Evolutionary conservation across 139 green algal species (phyloP).

Genomic region (Pseudopediastrum boryanum): DNA sequence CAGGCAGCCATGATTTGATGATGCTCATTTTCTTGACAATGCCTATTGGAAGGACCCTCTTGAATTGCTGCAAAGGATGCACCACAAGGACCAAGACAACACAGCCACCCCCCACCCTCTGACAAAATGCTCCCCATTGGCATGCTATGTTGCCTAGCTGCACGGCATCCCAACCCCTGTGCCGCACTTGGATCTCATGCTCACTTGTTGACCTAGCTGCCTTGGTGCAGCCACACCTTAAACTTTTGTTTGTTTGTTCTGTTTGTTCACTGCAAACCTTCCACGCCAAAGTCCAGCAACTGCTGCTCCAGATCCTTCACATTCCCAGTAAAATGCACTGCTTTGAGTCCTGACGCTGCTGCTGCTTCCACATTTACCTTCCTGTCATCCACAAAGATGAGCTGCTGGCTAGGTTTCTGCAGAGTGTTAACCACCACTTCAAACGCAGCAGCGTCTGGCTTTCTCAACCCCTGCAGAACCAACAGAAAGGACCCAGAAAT

Average conservation of each 20-base stretch:
- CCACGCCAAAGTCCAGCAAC: conserved; percentile 17
- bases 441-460: conserved; percentile 65
- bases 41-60: too few species aligned
- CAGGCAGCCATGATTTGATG: too few species aligned
- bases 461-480: conserved; percentile 64
- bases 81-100: too few species aligned
- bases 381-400: conserved; percentile 81
- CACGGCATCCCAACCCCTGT: too few species aligned
- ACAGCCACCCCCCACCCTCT: too few species aligned
- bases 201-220: background rate
- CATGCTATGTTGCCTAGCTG: too few species aligned
- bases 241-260: background rate
- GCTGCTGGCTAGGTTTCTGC: conserved; percentile 13
- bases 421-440: conserved; percentile 46
- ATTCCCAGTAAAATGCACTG: conserved; percentile 30
- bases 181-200: background rate
- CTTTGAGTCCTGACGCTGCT: background rate
- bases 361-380: conserved; percentile 34
- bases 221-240: background rate
- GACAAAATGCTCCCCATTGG: too few species aligned
- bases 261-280: conserved; percentile 4
- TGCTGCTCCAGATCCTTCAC: conserved; percentile 12
- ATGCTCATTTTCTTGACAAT: too few species aligned
- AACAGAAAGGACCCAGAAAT: background rate
- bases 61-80: too few species aligned